Evolutionary conservation across 108 stramenopile species (phyloP), one percentile per base, ranked within the genome.

Genomic region (Aurantiochytrium sp.): DNA sequence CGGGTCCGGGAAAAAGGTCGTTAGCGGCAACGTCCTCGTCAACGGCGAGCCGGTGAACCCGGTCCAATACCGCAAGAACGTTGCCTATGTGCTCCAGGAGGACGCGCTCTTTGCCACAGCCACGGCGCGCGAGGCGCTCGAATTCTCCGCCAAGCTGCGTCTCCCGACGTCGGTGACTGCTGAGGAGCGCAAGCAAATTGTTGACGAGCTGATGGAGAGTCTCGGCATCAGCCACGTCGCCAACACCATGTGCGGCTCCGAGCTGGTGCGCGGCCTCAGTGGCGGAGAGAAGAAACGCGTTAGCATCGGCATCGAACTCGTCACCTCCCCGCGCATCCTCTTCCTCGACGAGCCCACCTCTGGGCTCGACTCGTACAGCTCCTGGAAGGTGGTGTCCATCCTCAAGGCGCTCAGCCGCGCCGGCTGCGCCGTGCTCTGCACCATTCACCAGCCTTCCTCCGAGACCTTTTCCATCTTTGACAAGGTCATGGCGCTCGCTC

Each of bases 61-160:
- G 68, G 59, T 87, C 17, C 31, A 37, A 1, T 81, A 92, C 10
- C 91, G 95, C 34, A 90, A 94, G 69, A 90, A 95, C 54, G 95
- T 97, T 81, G 95, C 95, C 68, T 97, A 95, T 86, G 95, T 96
- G 31, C 93, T 94, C 42, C 96, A 96, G 59, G 95, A 96, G 52
- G 96, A 96, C 73, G 93, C 93, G 5, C 90, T 96, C 34, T 90
- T 95, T 21, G 92, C 95, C 55, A 95, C 95, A 3, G 90, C 94
- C 5, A 97, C 96, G 37, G 96, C 95, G 36, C 89, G 94, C n/a
- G 96, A 97, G 90, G 93, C 94, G 34, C 94, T 97, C 42, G 87
- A 89, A 37, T 96, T 97, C 87, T 94, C 93, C 55, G 96, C 95
- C 12, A 90, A 93, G 81, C 86, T 97, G 85, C 93, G 96, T 32